Conservation (phyloP, 768 basidiomycete genomes). For the Calocybe cyanea region DNA sequence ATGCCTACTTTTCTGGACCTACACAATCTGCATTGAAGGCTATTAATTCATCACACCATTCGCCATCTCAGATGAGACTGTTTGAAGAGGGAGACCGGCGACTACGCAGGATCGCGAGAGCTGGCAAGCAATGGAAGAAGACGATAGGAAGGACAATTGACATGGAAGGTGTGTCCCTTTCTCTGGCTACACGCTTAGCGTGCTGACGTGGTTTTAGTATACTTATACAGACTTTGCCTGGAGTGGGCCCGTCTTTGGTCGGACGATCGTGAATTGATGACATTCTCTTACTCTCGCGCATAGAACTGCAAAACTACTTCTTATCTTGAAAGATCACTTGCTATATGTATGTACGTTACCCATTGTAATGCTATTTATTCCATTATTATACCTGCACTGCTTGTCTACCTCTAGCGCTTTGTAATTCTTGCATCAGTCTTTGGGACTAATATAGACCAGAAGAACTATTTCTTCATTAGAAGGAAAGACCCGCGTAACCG, state of each 20-base stretch:
- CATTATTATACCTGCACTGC: too few relatives aligned
- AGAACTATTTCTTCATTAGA: too few relatives aligned
- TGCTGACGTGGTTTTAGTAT: conserved; percentile 42
- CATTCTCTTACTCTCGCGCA: conserved; percentile 18
- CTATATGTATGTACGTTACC: neutral
- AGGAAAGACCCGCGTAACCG: too few relatives aligned
- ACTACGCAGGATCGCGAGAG: conserved; percentile 78
- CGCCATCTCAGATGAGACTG: conserved; percentile 30
- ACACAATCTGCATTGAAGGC: conserved; percentile 52
- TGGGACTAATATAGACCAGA: too few relatives aligned
- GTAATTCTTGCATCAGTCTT: too few relatives aligned
- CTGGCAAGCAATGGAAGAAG: conserved; percentile 92
- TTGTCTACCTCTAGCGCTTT: too few relatives aligned
- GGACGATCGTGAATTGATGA: conserved; percentile 80
- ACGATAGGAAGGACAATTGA: conserved; percentile 79
- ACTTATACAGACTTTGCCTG: conserved; percentile 82
- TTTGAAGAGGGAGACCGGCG: conserved; percentile 64
- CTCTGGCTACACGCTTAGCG: neutral
- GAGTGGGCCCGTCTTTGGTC: conserved; percentile 86
- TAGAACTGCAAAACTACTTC: neutral
- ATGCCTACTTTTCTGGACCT: conserved; percentile 90
- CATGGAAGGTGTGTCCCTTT: conserved; percentile 75
- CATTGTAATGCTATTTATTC: neutral
- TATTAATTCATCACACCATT: conserved; percentile 44
- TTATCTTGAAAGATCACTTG: neutral